phyloP scores from a whole-genome alignment of 2,329 filamentous ascomycete genomes.

The Mariannaea elegans region DNA sequence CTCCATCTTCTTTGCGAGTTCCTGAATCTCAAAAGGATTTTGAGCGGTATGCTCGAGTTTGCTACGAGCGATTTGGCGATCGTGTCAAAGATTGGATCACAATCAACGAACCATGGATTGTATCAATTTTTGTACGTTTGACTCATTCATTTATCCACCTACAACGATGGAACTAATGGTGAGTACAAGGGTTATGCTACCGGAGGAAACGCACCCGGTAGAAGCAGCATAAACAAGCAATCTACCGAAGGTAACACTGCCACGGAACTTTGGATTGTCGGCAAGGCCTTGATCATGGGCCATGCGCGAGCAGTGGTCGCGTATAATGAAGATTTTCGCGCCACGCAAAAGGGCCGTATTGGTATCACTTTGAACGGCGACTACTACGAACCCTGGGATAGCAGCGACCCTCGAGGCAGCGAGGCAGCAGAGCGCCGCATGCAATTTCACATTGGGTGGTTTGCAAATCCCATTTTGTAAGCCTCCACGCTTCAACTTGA shows the following conservation, averaged over 20 bases:
- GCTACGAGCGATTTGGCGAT: conserved; percentile 52
- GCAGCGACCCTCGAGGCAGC: conserved; percentile 31
- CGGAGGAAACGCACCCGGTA: conserved; percentile 46
- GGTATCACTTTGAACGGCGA: conserved; percentile 50
- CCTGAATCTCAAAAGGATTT: conserved; percentile 45
- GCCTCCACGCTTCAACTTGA: not conserved
- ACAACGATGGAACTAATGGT: not conserved
- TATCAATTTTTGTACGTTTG: conserved; percentile 43
- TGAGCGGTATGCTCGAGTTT: conserved; percentile 47
- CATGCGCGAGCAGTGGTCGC: conserved; percentile 45
- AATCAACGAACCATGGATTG: conserved; percentile 51
- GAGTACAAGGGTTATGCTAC: conserved; percentile 42
- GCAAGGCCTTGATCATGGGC: conserved; percentile 48
- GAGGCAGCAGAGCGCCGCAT: conserved; percentile 47
- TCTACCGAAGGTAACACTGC: conserved; percentile 44
- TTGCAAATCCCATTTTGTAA: conserved; percentile 49
- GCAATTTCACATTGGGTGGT: conserved; percentile 52
- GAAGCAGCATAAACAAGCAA: conserved; percentile 39
- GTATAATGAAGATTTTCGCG: conserved; percentile 46
- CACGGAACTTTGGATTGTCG: conserved; percentile 48
- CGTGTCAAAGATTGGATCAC: conserved; percentile 52
- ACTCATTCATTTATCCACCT: rapidly evolving
- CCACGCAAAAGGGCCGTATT: conserved; percentile 43
- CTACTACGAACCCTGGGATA: conserved; percentile 49
- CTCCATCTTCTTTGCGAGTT: conserved; percentile 30